Percentiles rank a stretch among this genome's conserved stretches.
phyloP scores from a whole-genome alignment of 257 asterid species.

The Solanum sitiens region DNA sequence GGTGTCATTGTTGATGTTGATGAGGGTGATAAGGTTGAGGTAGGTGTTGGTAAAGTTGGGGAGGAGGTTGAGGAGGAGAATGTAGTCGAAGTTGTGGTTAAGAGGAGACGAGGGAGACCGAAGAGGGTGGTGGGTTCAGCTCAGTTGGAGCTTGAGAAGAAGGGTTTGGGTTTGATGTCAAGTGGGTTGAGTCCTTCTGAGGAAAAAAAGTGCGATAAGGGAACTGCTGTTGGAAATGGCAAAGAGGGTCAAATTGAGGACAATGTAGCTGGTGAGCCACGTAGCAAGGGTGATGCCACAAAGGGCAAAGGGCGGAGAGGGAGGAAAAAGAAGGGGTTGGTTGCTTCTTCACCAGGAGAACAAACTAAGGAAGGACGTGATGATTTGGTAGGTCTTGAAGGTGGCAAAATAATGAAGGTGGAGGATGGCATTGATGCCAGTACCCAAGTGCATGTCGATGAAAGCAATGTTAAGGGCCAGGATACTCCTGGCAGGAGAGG shows the following conservation, averaged over 20 bases:
- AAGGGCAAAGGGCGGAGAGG: conserved; percentile 2
- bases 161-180: background rate
- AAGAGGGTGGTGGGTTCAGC: background rate
- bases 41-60: background rate
- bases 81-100: background rate
- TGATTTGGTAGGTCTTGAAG: background rate
- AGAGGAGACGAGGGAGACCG: background rate
- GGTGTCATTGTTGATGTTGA: conserved; percentile 1
- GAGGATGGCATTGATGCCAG: background rate
- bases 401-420: background rate
- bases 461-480: background rate
- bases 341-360: background rate
- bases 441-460: background rate
- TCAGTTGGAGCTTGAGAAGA: background rate
- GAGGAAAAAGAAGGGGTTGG: background rate
- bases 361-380: background rate
- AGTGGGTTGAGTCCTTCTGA: background rate
- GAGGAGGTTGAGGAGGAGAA: background rate
- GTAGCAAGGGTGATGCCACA: background rate
- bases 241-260: background rate
- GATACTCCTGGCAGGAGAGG: background rate
- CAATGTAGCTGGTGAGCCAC: background rate
- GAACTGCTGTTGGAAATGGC: background rate
- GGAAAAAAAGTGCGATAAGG: background rate
- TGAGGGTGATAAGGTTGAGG: background rate